A percentile compares a stretch with the other conserved stretches of the same genome.
Evolutionary conservation across 2,329 filamentous ascomycete species (phyloP).

Genomic region (Amauroascus niger): DNA sequence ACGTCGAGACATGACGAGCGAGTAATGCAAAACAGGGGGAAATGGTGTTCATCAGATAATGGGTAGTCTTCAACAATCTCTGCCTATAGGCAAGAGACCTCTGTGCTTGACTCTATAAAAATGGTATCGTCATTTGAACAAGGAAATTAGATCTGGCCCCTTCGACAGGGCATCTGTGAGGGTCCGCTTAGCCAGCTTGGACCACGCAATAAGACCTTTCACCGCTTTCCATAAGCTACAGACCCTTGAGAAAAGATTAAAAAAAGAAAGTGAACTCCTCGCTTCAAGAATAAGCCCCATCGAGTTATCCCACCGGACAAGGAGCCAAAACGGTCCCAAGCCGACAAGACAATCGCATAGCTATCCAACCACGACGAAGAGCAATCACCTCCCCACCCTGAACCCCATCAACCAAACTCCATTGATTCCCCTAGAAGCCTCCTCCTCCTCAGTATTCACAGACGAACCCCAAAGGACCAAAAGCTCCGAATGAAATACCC

Average conservation of each 20-base stretch:
- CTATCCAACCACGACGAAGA: conserved; percentile 79
- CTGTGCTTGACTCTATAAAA: conserved; percentile 99
- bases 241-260: conserved; percentile 40
- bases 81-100: conserved; percentile 41
- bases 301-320: conserved; percentile 67
- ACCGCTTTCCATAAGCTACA: conserved; percentile 48
- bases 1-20: not conserved
- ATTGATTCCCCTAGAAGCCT: conserved; percentile 32
- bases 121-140: conserved; percentile 80
- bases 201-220: conserved; percentile 11
- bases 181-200: conserved; percentile 30
- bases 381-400: conserved; percentile 55
- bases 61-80: conserved; percentile 39
- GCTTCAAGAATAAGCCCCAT: conserved; percentile 99
- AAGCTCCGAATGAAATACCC: not conserved
- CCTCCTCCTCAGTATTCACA: conserved; percentile 8
- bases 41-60: conserved; percentile 43
- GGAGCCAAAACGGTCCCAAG: conserved; percentile 11
- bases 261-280: conserved; percentile 59
- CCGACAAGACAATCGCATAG: conserved; percentile 83
- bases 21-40: not conserved
- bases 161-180: conserved; percentile 56
- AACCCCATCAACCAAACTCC: conserved; percentile 8
- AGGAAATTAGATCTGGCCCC: conserved; percentile 49
- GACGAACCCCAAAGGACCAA: not conserved